Percentiles rank a stretch among this genome's conserved stretches.
These are phyloP conservation scores for Wickerhamomyces xylosicus DNA, from an alignment of 805 yeast species.

Conservation along the genomic window DNA sequence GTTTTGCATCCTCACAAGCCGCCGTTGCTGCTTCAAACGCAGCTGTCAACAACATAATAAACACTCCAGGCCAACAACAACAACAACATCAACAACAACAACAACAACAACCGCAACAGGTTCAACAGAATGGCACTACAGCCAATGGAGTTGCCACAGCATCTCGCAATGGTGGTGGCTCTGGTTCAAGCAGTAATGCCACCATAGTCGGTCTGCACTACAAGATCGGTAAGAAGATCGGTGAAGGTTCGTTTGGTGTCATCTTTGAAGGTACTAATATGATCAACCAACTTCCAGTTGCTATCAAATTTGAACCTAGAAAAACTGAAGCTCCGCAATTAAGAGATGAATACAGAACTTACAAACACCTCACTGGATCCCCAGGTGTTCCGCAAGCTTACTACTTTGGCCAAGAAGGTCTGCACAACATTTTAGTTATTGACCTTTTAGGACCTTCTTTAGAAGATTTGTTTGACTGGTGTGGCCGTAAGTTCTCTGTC, in stretches of 20 bases:
- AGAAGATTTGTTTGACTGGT: slow-evolving; percentile 97
- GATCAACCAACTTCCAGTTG: slow-evolving; percentile 86
- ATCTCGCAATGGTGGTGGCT: background rate
- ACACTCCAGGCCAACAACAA: slow-evolving; percentile 6
- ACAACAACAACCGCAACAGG: too few relatives aligned
- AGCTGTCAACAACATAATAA: slow-evolving; percentile 19
- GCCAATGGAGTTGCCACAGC: slow-evolving; percentile 3
- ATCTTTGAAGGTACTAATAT: slow-evolving; percentile 92
- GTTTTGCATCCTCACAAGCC: slow-evolving; percentile 16
- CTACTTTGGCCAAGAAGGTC: slow-evolving; percentile 96
- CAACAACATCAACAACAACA: slow-evolving; percentile 4
- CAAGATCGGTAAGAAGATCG: slow-evolving; percentile 93
- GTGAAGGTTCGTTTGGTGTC: slow-evolving; percentile 98
- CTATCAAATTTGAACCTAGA: slow-evolving; percentile 94
- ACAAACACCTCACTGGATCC: slow-evolving; percentile 73
- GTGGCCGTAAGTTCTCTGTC: slow-evolving; percentile 79
- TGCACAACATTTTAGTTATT: slow-evolving; percentile 89
- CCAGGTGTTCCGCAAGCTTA: slow-evolving; percentile 93
- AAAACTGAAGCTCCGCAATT: slow-evolving; percentile 96
- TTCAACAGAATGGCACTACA: slow-evolving; percentile 4
- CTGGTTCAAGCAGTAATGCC: slow-evolving; percentile 7
- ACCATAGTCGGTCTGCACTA: slow-evolving; percentile 83
- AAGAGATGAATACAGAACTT: slow-evolving; percentile 94
- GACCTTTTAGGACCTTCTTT: slow-evolving; percentile 92
- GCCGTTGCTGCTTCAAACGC: slow-evolving; percentile 21